Conservation (phyloP, 257 asterid species). For the Nicotiana attenuata region DNA sequence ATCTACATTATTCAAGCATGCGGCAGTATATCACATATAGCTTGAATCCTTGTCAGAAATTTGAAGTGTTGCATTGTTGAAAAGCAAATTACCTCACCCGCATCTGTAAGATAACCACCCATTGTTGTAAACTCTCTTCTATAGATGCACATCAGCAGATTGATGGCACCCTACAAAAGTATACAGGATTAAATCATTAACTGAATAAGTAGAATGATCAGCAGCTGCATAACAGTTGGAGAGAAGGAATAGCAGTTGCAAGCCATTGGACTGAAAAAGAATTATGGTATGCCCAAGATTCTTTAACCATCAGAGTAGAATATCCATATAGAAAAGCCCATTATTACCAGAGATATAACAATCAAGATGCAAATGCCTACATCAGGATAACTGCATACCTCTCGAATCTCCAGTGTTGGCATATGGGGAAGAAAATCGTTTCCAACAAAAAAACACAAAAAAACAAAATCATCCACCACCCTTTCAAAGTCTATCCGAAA, state of each 20-base stretch:
- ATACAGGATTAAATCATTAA: background rate
- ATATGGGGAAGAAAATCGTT: slow-evolving; percentile 98
- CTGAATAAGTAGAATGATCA: background rate
- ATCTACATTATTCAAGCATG: background rate
- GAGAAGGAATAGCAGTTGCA: background rate
- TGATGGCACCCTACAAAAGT: slow-evolving; percentile 84
- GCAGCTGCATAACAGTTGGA: slow-evolving; percentile 3
- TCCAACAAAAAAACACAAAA: slow-evolving; percentile 91
- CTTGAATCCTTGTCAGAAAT: background rate
- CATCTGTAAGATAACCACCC: slow-evolving; percentile 99
- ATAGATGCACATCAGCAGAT: slow-evolving; percentile 75
- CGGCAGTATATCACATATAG: background rate
- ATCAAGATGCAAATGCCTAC: background rate
- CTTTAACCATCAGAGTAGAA: background rate
- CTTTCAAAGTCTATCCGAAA: slow-evolving; percentile 78
- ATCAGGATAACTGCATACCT: slow-evolving; percentile 43
- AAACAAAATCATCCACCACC: slow-evolving; percentile 95
- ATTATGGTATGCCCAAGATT: background rate
- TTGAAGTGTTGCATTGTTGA: slow-evolving; percentile 8
- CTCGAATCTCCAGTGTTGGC: slow-evolving; percentile 97
- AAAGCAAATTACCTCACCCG: slow-evolving; percentile 85
- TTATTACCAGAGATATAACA: slow-evolving; percentile 1
- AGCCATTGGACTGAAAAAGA: background rate
- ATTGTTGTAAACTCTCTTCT: slow-evolving; percentile 82
- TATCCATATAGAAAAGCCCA: slow-evolving; percentile 1